phyloP scores from a whole-genome alignment of 108 stramenopile genomes.

The Stephanodiscus minutulus region DNA sequence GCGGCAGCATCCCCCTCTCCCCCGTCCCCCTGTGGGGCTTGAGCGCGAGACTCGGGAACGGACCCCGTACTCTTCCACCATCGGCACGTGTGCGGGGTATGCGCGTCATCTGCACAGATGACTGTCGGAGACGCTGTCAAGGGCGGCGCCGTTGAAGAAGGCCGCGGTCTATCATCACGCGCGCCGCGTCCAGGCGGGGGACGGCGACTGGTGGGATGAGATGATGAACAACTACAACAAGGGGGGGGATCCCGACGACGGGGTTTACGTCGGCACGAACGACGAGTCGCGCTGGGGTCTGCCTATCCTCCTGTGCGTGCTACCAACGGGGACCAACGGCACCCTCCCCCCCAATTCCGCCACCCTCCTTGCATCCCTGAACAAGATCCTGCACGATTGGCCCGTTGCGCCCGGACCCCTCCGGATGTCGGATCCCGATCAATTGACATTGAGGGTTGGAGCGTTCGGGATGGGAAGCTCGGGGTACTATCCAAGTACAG shows the following conservation, averaged over 20 bases:
- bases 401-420: slow-evolving; percentile 75
- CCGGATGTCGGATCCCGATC: slow-evolving; percentile 29
- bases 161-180: slow-evolving; percentile 8
- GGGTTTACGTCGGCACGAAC: no score
- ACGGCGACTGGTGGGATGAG: slow-evolving; percentile 92
- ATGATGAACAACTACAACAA: slow-evolving; percentile 74
- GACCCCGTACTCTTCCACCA: slow-evolving; percentile 80
- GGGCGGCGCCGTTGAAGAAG: not conserved
- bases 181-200: slow-evolving; percentile 52
- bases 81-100: slow-evolving; percentile 69
- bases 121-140: not conserved
- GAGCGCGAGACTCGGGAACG: no score
- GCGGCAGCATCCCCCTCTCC: no score
- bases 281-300: no score
- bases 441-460: slow-evolving; percentile 12
- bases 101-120: slow-evolving; percentile 42
- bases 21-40: no score
- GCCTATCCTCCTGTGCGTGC: slow-evolving; percentile 60
- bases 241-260: no score
- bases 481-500: slow-evolving; percentile 71
- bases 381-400: slow-evolving; percentile 82
- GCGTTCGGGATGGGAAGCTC: slow-evolving; percentile 86
- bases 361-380: slow-evolving; percentile 50
- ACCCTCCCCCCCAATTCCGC: slow-evolving; percentile 62
- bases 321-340: slow-evolving; percentile 83